Conservation (phyloP, 2,329 filamentous ascomycete genomes). For the Macrophomina tecta region DNA sequence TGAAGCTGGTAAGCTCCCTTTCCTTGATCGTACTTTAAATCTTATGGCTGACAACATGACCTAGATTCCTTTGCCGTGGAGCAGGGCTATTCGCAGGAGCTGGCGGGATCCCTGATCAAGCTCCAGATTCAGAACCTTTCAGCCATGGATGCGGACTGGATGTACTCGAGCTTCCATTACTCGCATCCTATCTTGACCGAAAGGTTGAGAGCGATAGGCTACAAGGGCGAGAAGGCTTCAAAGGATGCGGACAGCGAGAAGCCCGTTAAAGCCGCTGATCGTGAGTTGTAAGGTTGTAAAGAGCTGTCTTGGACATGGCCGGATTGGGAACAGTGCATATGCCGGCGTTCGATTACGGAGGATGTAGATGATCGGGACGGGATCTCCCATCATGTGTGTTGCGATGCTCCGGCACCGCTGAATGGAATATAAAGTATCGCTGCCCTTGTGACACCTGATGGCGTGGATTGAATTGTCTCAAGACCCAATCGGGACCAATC, state of each 20-base stretch:
- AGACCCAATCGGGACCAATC: background rate
- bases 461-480: background rate
- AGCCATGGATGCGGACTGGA: constrained; percentile 98
- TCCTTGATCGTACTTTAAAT: background rate
- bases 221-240: constrained; percentile 69
- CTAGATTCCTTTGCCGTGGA: constrained; percentile 80
- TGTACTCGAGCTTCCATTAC: constrained; percentile 98
- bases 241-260: constrained; percentile 62
- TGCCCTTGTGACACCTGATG: constrained; percentile 1
- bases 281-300: constrained; percentile 66
- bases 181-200: constrained; percentile 96
- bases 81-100: constrained; percentile 82
- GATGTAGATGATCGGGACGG: constrained; percentile 7
- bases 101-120: constrained; percentile 90
- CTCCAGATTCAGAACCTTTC: constrained; percentile 98
- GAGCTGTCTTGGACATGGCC: background rate
- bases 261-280: constrained; percentile 73
- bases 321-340: constrained; percentile 22
- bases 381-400: too few species aligned
- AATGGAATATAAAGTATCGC: constrained; percentile 2
- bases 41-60: constrained; percentile 32
- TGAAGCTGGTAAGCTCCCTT: constrained; percentile 69
- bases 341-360: background rate
- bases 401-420: background rate
- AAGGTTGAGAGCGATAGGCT: constrained; percentile 87